Evolutionary conservation across 495 filamentous ascomycete genomes (phyloP), one percentile per base, ranked within the genome.

Genomic region (Neurospora hispaniola): DNA sequence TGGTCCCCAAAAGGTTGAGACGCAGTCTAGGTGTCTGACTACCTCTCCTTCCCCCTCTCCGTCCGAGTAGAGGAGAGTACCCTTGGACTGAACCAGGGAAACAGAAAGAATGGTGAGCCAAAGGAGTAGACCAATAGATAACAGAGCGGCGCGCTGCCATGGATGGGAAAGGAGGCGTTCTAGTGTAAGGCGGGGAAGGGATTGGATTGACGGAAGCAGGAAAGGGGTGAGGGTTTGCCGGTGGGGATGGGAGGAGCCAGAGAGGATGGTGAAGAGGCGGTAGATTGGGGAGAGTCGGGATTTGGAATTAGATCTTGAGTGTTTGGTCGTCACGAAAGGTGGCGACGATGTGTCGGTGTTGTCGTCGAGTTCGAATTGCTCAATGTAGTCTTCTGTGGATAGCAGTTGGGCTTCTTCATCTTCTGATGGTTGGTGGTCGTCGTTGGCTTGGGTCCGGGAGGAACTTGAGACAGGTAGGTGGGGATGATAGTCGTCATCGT

Each of bases 71-170:
- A 87, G 86, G 72, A 88, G 85, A 14, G 88, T 84, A 10, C 90
- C 89, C 73, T 89, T 84, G 71, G 90, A 83, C 46, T 90, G 81
- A 42, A 93, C 80, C 2, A 90, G 75, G 1, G 75, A 77, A 6
- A 73, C 27, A 6, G 85, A 83, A 78, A 94, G 93, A 0, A 87
- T 85, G 43, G 90, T 75, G 35, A 92, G 83, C 93, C 93, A 96
- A 54, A 84, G 76, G 5, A 86, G 75, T 75, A 93, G 89, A 72
- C 89, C 88, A 14, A 86, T 72, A 27, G 86, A 77, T 69, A 94
- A 79, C 11, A 93, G 78, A 8, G 79, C 77, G 5, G 88, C 77
- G 73, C 88, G 88, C 46, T 91, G 88, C 71, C 80, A 86, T 70
- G 79, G 82, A 71, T 87, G 88, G 7, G 91, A 90, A 4, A 91